phyloP scores from a whole-genome alignment of 2,329 filamentous ascomycete species.

The Exophiala xenobiotica region DNA sequence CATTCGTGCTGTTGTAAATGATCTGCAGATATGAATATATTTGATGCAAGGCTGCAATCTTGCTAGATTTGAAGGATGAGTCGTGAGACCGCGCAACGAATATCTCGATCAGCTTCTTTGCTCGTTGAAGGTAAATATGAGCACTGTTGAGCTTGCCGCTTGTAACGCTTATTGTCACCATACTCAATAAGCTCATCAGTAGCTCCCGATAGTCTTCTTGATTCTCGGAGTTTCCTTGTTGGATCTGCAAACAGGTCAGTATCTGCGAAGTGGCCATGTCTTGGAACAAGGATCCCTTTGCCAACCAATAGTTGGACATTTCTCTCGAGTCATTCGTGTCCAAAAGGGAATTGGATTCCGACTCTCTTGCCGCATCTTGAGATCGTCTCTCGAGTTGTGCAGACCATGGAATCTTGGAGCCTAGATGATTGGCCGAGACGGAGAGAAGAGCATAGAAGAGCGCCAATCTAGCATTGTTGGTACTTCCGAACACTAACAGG shows the following conservation, averaged over 20 bases:
- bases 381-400: slow-evolving; percentile 4
- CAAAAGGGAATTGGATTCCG: background rate
- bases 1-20: slow-evolving; percentile 11
- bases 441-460: slow-evolving; percentile 11
- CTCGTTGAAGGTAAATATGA: slow-evolving; percentile 10
- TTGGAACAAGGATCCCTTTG: slow-evolving; percentile 5
- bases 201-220: slow-evolving; percentile 8
- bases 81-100: slow-evolving; percentile 1
- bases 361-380: slow-evolving; percentile 2
- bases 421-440: slow-evolving; percentile 7
- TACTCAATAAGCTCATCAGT: slow-evolving; percentile 11
- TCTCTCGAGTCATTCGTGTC: background rate
- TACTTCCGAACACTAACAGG: slow-evolving; percentile 10
- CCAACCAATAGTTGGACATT: slow-evolving; percentile 10
- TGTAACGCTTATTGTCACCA: slow-evolving; percentile 13
- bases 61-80: slow-evolving; percentile 12
- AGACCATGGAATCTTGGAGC: slow-evolving; percentile 6
- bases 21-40: slow-evolving; percentile 12
- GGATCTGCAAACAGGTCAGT: background rate
- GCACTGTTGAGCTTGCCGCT: slow-evolving; percentile 8
- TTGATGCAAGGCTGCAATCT: slow-evolving; percentile 7
- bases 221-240: slow-evolving; percentile 2
- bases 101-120: slow-evolving; percentile 10
- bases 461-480: slow-evolving; percentile 7
- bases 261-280: slow-evolving; percentile 8